Evolutionary conservation across 2,329 filamentous ascomycete species (phyloP).

Genomic region (Fusarium scirpi): DNA sequence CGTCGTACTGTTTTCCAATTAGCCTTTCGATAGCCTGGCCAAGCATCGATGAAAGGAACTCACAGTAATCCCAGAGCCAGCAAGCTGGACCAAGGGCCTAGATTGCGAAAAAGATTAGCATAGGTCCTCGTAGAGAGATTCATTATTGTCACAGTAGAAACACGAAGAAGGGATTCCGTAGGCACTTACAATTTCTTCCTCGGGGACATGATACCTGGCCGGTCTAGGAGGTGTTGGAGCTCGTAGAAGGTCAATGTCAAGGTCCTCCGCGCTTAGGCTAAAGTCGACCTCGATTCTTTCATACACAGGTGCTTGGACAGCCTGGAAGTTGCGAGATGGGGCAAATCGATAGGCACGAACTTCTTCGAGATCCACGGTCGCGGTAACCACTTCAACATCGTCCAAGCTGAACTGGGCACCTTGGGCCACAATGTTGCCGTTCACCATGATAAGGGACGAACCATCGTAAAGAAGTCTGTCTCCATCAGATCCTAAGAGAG

Average conservation of each 20-base stretch:
- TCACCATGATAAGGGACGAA: constrained; percentile 70
- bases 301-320: constrained; percentile 52
- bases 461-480: constrained; percentile 68
- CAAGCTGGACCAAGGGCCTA: constrained; percentile 33
- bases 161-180: fast-evolving
- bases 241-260: constrained; percentile 45
- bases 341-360: constrained; percentile 71
- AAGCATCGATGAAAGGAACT: not conserved
- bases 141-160: not conserved
- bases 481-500: constrained; percentile 61
- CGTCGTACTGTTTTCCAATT: constrained; percentile 16
- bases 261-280: constrained; percentile 50
- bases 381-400: constrained; percentile 73
- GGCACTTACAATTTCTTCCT: constrained; percentile 41
- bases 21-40: not conserved
- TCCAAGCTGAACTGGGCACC: constrained; percentile 70
- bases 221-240: constrained; percentile 47
- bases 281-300: constrained; percentile 40
- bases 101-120: not conserved
- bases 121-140: not conserved
- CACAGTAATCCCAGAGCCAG: constrained; percentile 35
- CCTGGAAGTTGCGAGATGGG: constrained; percentile 69
- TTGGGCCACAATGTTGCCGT: constrained; percentile 72
- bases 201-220: constrained; percentile 35
- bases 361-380: constrained; percentile 77